Evolutionary conservation across 352 stramenopile genomes (phyloP).

Genomic region (Pythium volutum): DNA sequence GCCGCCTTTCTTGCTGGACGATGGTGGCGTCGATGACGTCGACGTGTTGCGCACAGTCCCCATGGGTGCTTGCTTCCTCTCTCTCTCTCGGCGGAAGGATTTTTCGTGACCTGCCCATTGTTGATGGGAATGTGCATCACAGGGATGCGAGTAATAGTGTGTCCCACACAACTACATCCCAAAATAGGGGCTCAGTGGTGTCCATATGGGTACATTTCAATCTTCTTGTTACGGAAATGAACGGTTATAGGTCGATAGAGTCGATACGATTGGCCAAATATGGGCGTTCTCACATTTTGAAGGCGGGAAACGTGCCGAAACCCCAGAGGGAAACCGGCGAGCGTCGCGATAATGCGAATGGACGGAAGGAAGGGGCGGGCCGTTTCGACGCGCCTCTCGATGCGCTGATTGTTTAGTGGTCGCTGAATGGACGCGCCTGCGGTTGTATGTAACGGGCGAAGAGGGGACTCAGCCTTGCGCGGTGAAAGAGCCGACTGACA

Average conservation of each 20-base stretch:
- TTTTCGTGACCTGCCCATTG: no score
- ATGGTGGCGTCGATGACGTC: constrained; percentile 10
- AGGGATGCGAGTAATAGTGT: not conserved
- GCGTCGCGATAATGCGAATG: not conserved
- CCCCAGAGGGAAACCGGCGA: not conserved
- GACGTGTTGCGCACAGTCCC: constrained; percentile 23
- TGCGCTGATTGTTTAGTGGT: not conserved
- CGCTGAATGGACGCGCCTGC: not conserved
- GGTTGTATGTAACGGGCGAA: not conserved
- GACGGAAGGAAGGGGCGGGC: not conserved
- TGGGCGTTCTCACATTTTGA: not conserved
- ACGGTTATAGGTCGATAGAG: not conserved
- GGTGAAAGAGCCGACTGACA: not conserved
- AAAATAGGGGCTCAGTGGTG: not conserved
- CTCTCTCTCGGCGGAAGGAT: not conserved
- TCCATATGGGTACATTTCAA: not conserved
- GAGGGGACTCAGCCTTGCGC: not conserved
- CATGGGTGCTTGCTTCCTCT: not conserved
- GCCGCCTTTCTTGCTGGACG: constrained; percentile 15
- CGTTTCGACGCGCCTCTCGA: not conserved
- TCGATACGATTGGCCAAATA: not conserved
- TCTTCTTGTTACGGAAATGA: not conserved
- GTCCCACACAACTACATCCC: not conserved
- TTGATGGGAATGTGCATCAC: not conserved
- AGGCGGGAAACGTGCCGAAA: not conserved